Evolutionary conservation across 495 filamentous ascomycete species (phyloP), one percentile per base, ranked within the genome.

Genomic region (Chaetomidium leptoderma): DNA sequence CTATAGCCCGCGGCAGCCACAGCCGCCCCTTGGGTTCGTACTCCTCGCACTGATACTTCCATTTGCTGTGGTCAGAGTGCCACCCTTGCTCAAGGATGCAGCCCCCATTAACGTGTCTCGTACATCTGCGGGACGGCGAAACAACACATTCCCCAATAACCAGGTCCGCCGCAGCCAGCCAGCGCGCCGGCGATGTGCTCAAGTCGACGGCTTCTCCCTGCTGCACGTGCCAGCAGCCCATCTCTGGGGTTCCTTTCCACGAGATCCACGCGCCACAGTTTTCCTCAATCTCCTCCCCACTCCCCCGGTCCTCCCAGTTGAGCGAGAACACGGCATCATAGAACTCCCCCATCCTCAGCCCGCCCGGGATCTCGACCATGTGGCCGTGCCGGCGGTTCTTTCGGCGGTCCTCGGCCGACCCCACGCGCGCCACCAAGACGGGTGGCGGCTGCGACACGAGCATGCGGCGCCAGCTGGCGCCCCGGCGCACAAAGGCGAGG

Each of bases 381-480:
- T 47, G 24, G n/a, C 19, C 32, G 32, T 21, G 1, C 42, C 30
- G 37, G 17, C 23, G 26, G n/a, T 14, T 26, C 39, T 16, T 23
- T 17, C 52, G 11, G 27, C 23, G 1, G 32, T 21, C 36, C 46
- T 33, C 2, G 16, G 35, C n/a, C 27, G 43, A 10, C 37, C 35
- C 55, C 3, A 58, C 46, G 1, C 48, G n/a, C 40, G 13, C 49
- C 37, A 43, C 50, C 29, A 23, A 8, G 10, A 23, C 17, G 24
- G 26, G 24, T 26, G 53, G 61, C 45, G 42, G 58, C 59, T 63
- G 50, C 11, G 33, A 14, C 0, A 61, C 53, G 24, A 61, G 35
- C 61, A 66, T 66, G 6, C 39, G 54, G 30, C 61, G 35, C 64
- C 64, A 63, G n/a, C 47, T 48, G 13, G 64, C 64, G 37, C 53